phyloP scores from a whole-genome alignment of 2,329 filamentous ascomycete genomes.

The Arthroderma sp. region DNA sequence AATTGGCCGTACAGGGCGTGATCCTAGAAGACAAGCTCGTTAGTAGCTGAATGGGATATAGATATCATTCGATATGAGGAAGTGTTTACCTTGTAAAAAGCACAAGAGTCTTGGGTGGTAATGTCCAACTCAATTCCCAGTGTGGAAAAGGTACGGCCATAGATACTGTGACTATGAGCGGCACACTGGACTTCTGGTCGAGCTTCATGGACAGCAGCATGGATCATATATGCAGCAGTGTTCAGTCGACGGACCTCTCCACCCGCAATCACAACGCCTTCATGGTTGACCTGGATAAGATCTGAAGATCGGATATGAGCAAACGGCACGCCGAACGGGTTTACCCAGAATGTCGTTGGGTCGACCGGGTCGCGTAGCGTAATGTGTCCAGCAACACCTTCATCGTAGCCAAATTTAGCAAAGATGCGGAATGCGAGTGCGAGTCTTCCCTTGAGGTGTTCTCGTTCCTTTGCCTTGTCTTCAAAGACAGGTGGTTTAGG shows the following conservation, averaged over 20 bases:
- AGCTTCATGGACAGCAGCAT: slow-evolving; percentile 43
- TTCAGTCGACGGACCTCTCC: slow-evolving; percentile 40
- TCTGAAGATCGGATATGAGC: slow-evolving; percentile 52
- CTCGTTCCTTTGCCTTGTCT: slow-evolving; percentile 37
- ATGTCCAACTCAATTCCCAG: slow-evolving; percentile 35
- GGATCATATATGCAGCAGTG: slow-evolving; percentile 41
- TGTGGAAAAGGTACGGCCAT: slow-evolving; percentile 36
- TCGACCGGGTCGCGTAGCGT: slow-evolving; percentile 51
- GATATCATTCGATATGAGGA: neutral
- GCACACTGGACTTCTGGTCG: slow-evolving; percentile 45
- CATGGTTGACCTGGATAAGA: slow-evolving; percentile 53
- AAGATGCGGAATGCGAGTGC: slow-evolving; percentile 48
- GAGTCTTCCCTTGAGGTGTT: slow-evolving; percentile 44
- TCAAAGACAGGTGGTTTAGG: slow-evolving; percentile 29
- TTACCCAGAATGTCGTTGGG: slow-evolving; percentile 52
- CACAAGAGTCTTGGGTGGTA: slow-evolving; percentile 36
- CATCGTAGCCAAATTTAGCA: slow-evolving; percentile 45
- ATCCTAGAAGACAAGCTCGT: slow-evolving; percentile 26
- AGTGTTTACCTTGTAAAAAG: slow-evolving; percentile 32
- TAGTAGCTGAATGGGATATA: neutral
- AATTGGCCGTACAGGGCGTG: slow-evolving; percentile 42
- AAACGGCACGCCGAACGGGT: slow-evolving; percentile 52
- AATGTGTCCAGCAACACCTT: slow-evolving; percentile 54
- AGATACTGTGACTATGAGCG: slow-evolving; percentile 44
- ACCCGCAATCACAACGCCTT: slow-evolving; percentile 52